Evolutionary conservation across 495 filamentous ascomycete species (phyloP), one percentile per base, ranked within the genome.

Genomic region (Aeminium ludgeri): DNA sequence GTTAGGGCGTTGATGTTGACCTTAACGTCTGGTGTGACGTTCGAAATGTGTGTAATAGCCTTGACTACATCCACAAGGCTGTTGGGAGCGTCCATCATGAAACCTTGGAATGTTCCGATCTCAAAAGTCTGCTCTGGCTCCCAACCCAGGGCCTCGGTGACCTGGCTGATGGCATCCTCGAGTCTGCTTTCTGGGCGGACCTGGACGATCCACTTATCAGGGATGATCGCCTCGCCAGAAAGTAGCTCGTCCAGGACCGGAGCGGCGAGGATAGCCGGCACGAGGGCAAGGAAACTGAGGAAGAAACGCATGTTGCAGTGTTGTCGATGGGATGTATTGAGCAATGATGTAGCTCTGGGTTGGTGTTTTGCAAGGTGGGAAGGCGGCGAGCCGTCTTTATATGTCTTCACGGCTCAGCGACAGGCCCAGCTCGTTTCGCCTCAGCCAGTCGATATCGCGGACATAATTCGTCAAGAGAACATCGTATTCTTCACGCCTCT

Each of bases 21-120:
- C 6, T 33, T 38, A n/a, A 47, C 17, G 15, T 52, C 41, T 16
- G 54, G 47, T 34, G 68, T 62, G 37, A 64, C 63, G 13, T 45
- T 27, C 10, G 54, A 49, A 34, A 68, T 50, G 10, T 61, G 57
- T 8, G 38, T 36, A 55, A 69, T 63, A 34, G 38, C 41, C 29
- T 38, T 48, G 8, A 70, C 48, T 1, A 50, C 43, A n/a, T 51
- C 50, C 20, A 62, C 31, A 35, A 58, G 62, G 41, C 63, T 54
- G 0, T 41, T 34, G 8, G 57, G 49, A 31, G 66, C 56, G 13
- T 47, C 46, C 10, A 56, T 59, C 13, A 55, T 50, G 40, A 70
- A 65, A 10, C 64, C 68, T 10, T 52, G 52, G 55, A 70, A 70
- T 6, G 46, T 56, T 2, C 52, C 45, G 45, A 69, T 70, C 47